These are phyloP conservation scores for Plasmodium billcollinsi DNA, from an alignment of 169 alveolate genomes.

Conservation along the genomic window DNA sequence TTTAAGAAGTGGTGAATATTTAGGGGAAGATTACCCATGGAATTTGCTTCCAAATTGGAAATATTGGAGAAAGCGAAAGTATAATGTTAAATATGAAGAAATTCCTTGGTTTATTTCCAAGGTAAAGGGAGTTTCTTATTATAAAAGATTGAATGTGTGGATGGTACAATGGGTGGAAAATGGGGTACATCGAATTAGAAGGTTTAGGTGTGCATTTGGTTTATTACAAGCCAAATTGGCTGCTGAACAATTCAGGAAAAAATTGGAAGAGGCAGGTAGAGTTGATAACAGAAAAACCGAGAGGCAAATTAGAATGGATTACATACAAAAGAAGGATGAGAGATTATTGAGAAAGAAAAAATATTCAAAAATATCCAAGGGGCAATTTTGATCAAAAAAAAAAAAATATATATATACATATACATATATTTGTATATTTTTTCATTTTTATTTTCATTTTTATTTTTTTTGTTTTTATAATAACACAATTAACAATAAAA, in stretches of 20 bases:
- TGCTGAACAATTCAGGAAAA: slow-evolving; percentile 87
- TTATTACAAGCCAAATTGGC: slow-evolving; percentile 85
- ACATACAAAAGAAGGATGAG: slow-evolving; percentile 77
- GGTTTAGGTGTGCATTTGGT: slow-evolving; percentile 91
- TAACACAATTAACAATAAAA: too few species aligned
- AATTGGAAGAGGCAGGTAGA: slow-evolving; percentile 83
- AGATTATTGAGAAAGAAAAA: slow-evolving; percentile 77
- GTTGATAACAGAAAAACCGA: slow-evolving; percentile 83
- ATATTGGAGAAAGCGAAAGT: slow-evolving; percentile 86
- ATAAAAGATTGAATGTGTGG: slow-evolving; percentile 87
- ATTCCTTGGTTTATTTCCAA: slow-evolving; percentile 83
- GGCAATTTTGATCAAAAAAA: slow-evolving; percentile 38
- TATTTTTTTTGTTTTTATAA: too few species aligned
- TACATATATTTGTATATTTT: background rate
- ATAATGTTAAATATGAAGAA: slow-evolving; percentile 80
- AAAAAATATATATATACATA: background rate
- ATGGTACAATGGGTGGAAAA: slow-evolving; percentile 90
- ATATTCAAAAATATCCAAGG: slow-evolving; percentile 71
- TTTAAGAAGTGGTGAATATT: slow-evolving; percentile 86
- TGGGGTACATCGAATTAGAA: slow-evolving; percentile 87
- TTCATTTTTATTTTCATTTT: too few species aligned
- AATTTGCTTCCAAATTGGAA: slow-evolving; percentile 80
- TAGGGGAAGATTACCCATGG: slow-evolving; percentile 89
- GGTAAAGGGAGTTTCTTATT: slow-evolving; percentile 82
- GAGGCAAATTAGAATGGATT: slow-evolving; percentile 82